These are phyloP conservation scores for Phyllosticta citribraziliensis DNA, from an alignment of 2,329 filamentous ascomycete species.

Conservation along the genomic window DNA sequence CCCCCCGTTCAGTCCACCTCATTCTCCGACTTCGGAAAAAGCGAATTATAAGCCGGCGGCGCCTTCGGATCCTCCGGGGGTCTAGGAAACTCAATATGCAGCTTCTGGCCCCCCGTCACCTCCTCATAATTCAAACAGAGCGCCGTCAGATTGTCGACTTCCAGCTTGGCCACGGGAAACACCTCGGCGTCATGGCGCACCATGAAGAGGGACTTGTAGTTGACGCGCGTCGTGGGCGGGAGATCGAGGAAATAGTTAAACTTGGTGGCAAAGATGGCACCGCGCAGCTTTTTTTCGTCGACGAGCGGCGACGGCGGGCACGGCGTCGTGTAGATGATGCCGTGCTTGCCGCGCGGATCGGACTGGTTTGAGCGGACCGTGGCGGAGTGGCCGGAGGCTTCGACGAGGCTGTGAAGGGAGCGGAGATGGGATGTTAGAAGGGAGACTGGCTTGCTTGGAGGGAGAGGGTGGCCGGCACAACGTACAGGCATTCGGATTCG, in stretches of 20 bases:
- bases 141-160: constrained; percentile 13
- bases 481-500: too few relatives aligned
- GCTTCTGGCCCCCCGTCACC: not conserved
- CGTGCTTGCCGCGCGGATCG: not conserved
- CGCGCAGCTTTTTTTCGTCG: not conserved
- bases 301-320: not conserved
- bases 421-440: too few relatives aligned
- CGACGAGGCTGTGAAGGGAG: too few relatives aligned
- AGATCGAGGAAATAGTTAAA: not conserved
- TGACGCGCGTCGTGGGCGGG: not conserved
- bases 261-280: not conserved
- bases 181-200: not conserved
- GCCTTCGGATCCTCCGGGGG: too few relatives aligned
- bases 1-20: too few relatives aligned
- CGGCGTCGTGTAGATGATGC: not conserved
- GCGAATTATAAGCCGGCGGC: too few relatives aligned
- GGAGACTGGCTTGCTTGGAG: too few relatives aligned
- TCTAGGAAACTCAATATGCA: too few relatives aligned
- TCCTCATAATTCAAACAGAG: not conserved
- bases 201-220: not conserved
- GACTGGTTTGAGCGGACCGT: too few relatives aligned
- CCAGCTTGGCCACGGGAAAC: constrained; percentile 10
- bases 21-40: too few relatives aligned
- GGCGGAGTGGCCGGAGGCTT: too few relatives aligned
- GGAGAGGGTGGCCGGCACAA: too few relatives aligned